phyloP scores from a whole-genome alignment of 352 stramenopile species.

The Ophiocytium majus region DNA sequence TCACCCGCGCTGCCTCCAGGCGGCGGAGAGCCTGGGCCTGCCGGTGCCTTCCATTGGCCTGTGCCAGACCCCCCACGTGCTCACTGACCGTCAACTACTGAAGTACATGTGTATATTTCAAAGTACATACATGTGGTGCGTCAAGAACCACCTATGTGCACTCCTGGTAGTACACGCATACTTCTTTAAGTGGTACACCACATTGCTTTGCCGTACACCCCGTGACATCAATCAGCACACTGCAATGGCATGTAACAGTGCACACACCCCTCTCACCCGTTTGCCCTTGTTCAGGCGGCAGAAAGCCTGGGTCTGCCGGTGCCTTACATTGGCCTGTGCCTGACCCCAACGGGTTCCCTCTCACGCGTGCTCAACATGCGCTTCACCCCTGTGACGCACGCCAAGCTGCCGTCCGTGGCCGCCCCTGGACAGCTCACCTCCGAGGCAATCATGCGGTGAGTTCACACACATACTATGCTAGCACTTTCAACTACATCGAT shows the following conservation, averaged over 20 bases:
- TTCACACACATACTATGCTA: too few relatives aligned
- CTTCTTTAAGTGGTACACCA: background rate
- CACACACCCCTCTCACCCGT: background rate
- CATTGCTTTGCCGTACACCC: background rate
- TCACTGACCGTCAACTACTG: too few relatives aligned
- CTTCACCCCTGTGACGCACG: slow-evolving; percentile 92
- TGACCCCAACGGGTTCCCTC: slow-evolving; percentile 79
- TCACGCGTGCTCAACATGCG: slow-evolving; percentile 87
- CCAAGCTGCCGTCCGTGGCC: slow-evolving; percentile 81
- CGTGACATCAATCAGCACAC: background rate
- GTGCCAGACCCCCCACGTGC: slow-evolving; percentile 77
- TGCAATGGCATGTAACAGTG: background rate
- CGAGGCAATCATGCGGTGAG: slow-evolving; percentile 79
- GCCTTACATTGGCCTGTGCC: slow-evolving; percentile 87
- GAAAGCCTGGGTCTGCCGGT: slow-evolving; percentile 68
- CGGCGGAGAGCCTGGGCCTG: slow-evolving; percentile 61
- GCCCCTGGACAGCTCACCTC: slow-evolving; percentile 92
- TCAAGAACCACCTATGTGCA: background rate
- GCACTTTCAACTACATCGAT: too few relatives aligned
- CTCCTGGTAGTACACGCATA: background rate
- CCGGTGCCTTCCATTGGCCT: slow-evolving; percentile 88
- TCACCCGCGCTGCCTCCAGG: too few relatives aligned
- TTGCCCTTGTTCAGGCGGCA: slow-evolving; percentile 32
- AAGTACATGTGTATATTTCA: background rate
- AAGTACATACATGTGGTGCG: background rate